phyloP scores from a whole-genome alignment of 495 filamentous ascomycete species.

The Cercophora scortea region DNA sequence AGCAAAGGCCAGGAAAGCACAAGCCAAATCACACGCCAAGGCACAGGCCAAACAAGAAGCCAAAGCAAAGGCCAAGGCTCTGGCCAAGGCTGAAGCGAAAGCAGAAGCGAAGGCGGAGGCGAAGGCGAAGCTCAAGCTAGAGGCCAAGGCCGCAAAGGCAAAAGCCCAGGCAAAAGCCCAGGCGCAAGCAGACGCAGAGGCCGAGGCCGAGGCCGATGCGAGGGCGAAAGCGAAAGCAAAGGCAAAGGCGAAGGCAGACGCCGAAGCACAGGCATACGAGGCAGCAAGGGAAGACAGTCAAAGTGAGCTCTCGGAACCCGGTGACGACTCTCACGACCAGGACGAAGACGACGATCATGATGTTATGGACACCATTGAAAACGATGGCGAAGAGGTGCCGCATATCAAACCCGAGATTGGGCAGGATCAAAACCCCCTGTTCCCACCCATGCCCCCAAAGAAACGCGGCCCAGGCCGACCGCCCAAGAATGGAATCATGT shows the following conservation, averaged over 20 bases:
- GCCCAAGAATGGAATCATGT: slow-evolving; percentile 89
- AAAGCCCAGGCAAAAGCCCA: too few species aligned
- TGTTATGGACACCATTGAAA: slow-evolving; percentile 25
- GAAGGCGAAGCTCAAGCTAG: not conserved
- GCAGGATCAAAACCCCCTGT: slow-evolving; percentile 20
- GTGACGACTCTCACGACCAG: slow-evolving; percentile 8
- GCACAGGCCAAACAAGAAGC: not conserved
- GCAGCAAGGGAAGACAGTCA: too few species aligned
- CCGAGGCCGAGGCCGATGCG: not conserved
- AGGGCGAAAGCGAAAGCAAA: too few species aligned
- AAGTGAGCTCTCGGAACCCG: too few species aligned
- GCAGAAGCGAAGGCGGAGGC: not conserved
- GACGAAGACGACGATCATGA: slow-evolving; percentile 27
- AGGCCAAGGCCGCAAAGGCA: not conserved
- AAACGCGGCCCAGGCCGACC: slow-evolving; percentile 81
- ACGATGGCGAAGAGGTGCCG: slow-evolving; percentile 29
- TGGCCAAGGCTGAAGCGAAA: not conserved
- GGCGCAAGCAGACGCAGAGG: not conserved
- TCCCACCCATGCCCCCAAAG: slow-evolving; percentile 40
- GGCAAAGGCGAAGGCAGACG: too few species aligned
- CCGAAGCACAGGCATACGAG: too few species aligned
- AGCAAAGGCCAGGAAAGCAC: not conserved
- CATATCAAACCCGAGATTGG: slow-evolving; percentile 25
- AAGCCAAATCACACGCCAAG: not conserved
- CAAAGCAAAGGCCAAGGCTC: not conserved